Evolutionary conservation across 2,329 filamentous ascomycete genomes (phyloP), one percentile per base, ranked within the genome.

Genomic region (Lasiodiplodia gonubiensis): DNA sequence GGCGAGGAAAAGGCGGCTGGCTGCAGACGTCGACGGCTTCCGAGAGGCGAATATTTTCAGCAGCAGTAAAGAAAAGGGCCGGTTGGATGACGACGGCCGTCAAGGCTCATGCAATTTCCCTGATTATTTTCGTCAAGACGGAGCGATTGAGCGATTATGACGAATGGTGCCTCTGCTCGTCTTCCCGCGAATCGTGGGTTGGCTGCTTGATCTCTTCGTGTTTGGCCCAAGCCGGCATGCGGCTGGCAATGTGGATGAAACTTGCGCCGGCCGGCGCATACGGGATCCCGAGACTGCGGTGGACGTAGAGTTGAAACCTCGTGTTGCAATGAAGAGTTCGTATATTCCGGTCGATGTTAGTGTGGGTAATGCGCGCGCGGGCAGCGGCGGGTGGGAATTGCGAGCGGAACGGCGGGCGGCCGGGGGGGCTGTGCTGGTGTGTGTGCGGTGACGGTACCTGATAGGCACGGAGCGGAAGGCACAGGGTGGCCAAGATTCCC

Each of bases 241-340:
- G 59, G 37, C 46, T 63, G 42, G 59, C 59, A 51, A 63, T 63
- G 42, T 63, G 59, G 18, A 21, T 63, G 59, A 63, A 63, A 63
- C 59, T 63, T 48, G 39, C 12, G 54, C 54, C 37, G 33, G 35
- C 42, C 42, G 42, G 14, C 42, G 57, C 46, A 61, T 49, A 35
- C 57, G 57, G 16, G 39, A n/a, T 21, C 21, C 49, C 27, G 35
- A 12, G 35, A 16, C 12, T 30, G 39, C 16, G 14, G 18, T 6
- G 35, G 25, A 21, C 23, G 37, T n/a, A 4, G 55, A 30, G 25
- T 37, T 63, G 59, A 51, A 63, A 63, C 59, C 42, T 63, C 59
- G 59, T 63, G 59, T 63, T 35, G n/a, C 39, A 46, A 25, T 39
- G 4, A 25, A 27, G 42, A 37, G 42, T 51, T 63, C 59, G 59